phyloP scores from a whole-genome alignment of 2,329 filamentous ascomycete genomes.

The Claviceps pazoutovae region DNA sequence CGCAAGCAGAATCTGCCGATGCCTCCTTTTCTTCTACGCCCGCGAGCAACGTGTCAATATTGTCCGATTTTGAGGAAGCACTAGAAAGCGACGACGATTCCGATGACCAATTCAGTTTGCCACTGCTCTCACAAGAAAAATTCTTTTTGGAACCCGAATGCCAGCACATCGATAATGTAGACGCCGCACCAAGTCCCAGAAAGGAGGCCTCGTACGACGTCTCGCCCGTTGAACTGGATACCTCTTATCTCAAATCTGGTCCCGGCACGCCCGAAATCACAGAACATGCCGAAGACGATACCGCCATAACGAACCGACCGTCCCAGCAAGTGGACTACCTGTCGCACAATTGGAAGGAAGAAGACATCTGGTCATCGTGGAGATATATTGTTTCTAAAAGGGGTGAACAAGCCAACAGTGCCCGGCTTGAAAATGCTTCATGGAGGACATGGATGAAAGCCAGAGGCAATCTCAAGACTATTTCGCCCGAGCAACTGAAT shows the following conservation, averaged over 20 bases:
- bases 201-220: slow-evolving; percentile 35
- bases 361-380: slow-evolving; percentile 97
- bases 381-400: slow-evolving; percentile 75
- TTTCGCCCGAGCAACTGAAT: slow-evolving; percentile 83
- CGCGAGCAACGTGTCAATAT: slow-evolving; percentile 47
- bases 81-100: slow-evolving; percentile 29
- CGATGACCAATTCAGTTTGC: slow-evolving; percentile 33
- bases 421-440: slow-evolving; percentile 82
- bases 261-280: slow-evolving; percentile 43
- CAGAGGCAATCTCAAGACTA: slow-evolving; percentile 73
- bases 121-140: slow-evolving; percentile 31
- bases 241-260: slow-evolving; percentile 35
- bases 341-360: slow-evolving; percentile 83
- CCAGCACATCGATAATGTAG: slow-evolving; percentile 25
- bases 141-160: slow-evolving; percentile 25
- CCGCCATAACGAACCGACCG: slow-evolving; percentile 56
- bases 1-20: slow-evolving; percentile 38
- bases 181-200: slow-evolving; percentile 36
- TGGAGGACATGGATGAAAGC: slow-evolving; percentile 96
- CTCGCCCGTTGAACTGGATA: slow-evolving; percentile 41
- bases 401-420: slow-evolving; percentile 66
- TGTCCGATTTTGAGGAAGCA: slow-evolving; percentile 39
- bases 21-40: slow-evolving; percentile 49
- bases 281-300: slow-evolving; percentile 64
- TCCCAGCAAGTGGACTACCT: slow-evolving; percentile 91